Evolutionary conservation across 164 flowering plant species (phyloP), one percentile per base, ranked within the genome.

Genomic region (Liquidambar formosana): DNA sequence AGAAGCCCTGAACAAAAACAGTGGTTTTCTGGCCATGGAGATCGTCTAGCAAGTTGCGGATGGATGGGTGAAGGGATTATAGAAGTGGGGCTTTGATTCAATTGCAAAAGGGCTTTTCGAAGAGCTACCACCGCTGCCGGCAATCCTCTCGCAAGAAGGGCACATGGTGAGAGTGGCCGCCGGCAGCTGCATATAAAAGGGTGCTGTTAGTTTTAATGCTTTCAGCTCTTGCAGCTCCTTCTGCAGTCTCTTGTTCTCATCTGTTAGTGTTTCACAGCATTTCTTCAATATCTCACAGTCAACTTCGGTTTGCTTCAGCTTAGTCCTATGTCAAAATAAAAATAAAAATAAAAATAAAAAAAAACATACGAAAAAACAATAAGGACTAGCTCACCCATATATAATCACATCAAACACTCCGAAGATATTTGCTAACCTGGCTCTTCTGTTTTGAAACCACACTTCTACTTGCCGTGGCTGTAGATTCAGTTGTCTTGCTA

Each of bases 161-260:
- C 92, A 88, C 79, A 88, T 78, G 63, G 79, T 79, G 47, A 84
- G 80, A 15, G 88, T 82, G 49, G 88, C 81, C 14, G 89, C 80
- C 4, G 85, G 85, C 5, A 83, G 66, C 28, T 83, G 87, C 91
- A 85, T 85, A 57, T 73, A 73, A 19, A 73, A 64, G 0, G 76
- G 76, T 19, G 70, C 27, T 12, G 74, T 14, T 12, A 66, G 63
- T 45, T 76, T 80, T 25, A 76, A 4, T 15, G 79, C 61, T 65
- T 73, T 77, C 1, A 84, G 73, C 57, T 80, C 84, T 66, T 73
- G 75, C 60, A 83, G 26, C 64, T 84, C 87, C 64, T 78, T 78
- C 25, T 80, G 68, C 43, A 84, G 70, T 73, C 74, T 76, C 66
- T 46, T 61, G 70, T 84, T 84, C 67, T 84, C 87, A 19, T 80